Base-by-base conservation (phyloP, 2,329 filamentous ascomycete species). In the Monosporascus ibericus region DNA sequence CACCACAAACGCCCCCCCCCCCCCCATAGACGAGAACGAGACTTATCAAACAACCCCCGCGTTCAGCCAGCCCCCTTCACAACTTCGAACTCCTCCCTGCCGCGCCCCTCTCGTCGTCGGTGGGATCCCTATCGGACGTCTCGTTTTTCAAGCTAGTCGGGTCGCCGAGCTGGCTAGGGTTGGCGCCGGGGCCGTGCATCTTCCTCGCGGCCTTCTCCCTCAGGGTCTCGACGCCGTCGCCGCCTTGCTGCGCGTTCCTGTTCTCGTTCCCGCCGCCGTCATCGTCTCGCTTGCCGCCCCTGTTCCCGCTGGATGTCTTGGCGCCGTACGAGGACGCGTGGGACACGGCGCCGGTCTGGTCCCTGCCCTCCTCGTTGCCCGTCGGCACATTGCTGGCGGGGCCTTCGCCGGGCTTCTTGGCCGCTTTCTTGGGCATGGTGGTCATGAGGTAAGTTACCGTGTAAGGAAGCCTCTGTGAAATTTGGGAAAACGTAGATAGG, bases 401-500 rank as follows among this genome's bases (percentile, higher is more conserved):
- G 14, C 11, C 3, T 14, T 34, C 66, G 20, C 66, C 58, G 5
- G 65, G 44, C 46, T 65, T 63, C 55, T 66, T 62, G 48, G 48
- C 48, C 6, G 65, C 63, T 48, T 63, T 65, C 37, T 65, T 63
- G 17, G 55, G 55, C 63, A 64, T 63, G 38, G 24, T 56, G 27
- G 9, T 14, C 30, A 11, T 34, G 30, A 34, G 30, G 5, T 34
- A 14, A 5, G 9, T 34, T 14, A 34, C 30, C 1, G 30, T 34
- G 9, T 14, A 34, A 34, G 30, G 30, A 14, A 1, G 30, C 5
- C 30, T 34, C 30, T 34, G 30, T 5, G 30, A 5, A 34, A 5
- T 14, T 14, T 34, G 11, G 30, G 30, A 14, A 34, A 11, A 14
- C 30, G 9, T 34, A 34, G 30, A 34, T 34, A 34, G 30, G 30